Percentiles rank a stretch among this genome's conserved stretches.
Conservation (phyloP, 768 basidiomycete genomes). For the Auricularia cornea region DNA sequence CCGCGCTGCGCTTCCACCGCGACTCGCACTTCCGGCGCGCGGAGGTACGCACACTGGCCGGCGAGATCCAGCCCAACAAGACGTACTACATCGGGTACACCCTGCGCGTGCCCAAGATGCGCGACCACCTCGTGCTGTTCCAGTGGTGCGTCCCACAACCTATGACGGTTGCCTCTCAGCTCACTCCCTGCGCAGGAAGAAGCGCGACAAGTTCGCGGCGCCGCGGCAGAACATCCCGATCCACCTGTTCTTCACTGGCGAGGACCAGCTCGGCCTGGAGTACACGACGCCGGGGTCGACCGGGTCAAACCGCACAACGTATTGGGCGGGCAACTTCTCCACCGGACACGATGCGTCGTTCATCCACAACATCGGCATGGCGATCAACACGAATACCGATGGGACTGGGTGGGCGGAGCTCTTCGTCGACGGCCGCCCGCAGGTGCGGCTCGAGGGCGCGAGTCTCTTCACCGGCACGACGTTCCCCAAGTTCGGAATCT, state of each 20-base stretch:
- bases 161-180: too few relatives aligned
- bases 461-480: neutral
- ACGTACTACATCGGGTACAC: conserved; percentile 1
- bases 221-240: neutral
- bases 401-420: neutral
- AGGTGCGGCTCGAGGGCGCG: neutral
- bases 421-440: neutral
- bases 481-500: neutral
- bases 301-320: neutral
- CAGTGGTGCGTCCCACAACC: neutral
- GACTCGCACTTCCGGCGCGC: neutral
- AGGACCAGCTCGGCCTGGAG: neutral
- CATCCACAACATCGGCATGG: neutral
- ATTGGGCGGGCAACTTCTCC: neutral
- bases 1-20: neutral
- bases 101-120: neutral
- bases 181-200: neutral
- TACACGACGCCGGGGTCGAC: neutral
- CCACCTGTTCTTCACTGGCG: neutral
- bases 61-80: neutral
- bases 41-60: neutral
- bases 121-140: neutral
- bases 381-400: neutral
- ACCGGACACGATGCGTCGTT: neutral
- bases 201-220: neutral